Base-by-base conservation (phyloP, 2,329 filamentous ascomycete genomes). In the Cladorrhinum sp. region DNA sequence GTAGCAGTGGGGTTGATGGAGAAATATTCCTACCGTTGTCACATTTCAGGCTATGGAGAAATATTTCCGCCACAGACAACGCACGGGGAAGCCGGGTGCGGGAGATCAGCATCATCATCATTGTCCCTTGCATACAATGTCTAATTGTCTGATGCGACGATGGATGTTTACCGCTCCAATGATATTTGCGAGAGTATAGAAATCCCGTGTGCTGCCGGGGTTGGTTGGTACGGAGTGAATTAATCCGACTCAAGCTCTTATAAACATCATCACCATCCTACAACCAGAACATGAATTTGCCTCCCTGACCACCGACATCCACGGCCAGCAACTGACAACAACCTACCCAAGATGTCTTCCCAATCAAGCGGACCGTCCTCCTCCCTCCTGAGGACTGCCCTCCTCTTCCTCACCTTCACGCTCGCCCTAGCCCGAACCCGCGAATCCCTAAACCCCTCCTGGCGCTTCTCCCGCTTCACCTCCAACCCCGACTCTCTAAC, bases 391-490 rank as follows among this genome's bases (percentile, higher is more conserved):
- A 8, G 14, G 10, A 46, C n/a, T 4, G 42, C 42, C 5, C n/a
- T 8, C 42, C 6, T 18, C 20, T 28, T 18, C 8, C 16, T 46
- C 56, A 14, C 33, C 28, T 23, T 36, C 48, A 6, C 7, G 3
- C 14, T 18, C 20, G 10, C 21, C 10, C 14, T 18, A 10, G 10
- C 21, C 10, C 42, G 21, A 30, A 20, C 33, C 60, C 66, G 36
- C 61, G 65, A 2, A 54, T 66, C 61, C 21, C 55, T 67, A 48
- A 68, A 67, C 56, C 53, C 51, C 4, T 62, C 57, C 20, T 68
- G 66, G 66, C 61, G 59, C 4, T 68, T 68, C 51, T 39, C 60
- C 20, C 64, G 65, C 9, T 65, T 63, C 46, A 59, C 60, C 3
- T 9, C 51, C 0, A 64, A 62, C 55, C 64, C 64, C 3, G 66